Percentiles rank a stretch among this genome's conserved stretches.
phyloP scores from a whole-genome alignment of 331 rosid genomes.

The Telfairia occidentalis region DNA sequence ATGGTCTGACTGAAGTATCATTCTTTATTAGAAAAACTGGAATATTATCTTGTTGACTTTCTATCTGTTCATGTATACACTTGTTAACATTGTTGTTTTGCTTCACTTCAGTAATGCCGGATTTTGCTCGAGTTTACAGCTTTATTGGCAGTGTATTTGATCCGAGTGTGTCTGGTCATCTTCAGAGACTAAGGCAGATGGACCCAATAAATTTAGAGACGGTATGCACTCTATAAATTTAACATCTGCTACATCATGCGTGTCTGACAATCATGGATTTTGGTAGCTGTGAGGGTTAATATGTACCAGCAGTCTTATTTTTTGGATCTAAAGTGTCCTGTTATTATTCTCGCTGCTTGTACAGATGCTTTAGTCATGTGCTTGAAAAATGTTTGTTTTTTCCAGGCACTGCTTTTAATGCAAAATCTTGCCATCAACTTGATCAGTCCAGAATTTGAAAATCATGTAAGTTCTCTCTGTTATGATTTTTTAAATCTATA shows the following conservation, averaged over 20 bases:
- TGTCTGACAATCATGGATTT: not conserved
- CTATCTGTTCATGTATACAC: not conserved
- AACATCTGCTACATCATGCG: not conserved
- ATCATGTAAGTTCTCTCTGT: conserved; percentile 47
- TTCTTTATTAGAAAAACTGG: not conserved
- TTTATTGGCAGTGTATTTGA: conserved; percentile 88
- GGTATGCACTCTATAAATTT: conserved; percentile 25
- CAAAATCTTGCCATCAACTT: conserved; percentile 65
- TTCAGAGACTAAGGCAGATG: conserved; percentile 63
- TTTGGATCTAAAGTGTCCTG: not conserved
- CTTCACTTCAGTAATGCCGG: conserved; percentile 57
- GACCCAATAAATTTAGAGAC: conserved; percentile 78
- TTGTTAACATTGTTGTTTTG: not conserved
- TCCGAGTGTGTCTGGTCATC: conserved; percentile 51
- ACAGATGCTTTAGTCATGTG: not conserved
- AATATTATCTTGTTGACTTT: conserved; percentile 10
- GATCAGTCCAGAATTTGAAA: conserved; percentile 61
- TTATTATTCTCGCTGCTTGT: not conserved
- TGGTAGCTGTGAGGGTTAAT: not conserved
- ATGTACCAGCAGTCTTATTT: not conserved
- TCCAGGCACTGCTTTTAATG: conserved; percentile 70
- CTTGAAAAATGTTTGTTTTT: conserved; percentile 12
- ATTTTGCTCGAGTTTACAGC: conserved; percentile 70
- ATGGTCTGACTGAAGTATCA: not conserved
- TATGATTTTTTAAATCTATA: not conserved